Evolutionary conservation across 177 flowering plant genomes (phyloP), one percentile per base, ranked within the genome.

Genomic region (Telopea speciosissima): DNA sequence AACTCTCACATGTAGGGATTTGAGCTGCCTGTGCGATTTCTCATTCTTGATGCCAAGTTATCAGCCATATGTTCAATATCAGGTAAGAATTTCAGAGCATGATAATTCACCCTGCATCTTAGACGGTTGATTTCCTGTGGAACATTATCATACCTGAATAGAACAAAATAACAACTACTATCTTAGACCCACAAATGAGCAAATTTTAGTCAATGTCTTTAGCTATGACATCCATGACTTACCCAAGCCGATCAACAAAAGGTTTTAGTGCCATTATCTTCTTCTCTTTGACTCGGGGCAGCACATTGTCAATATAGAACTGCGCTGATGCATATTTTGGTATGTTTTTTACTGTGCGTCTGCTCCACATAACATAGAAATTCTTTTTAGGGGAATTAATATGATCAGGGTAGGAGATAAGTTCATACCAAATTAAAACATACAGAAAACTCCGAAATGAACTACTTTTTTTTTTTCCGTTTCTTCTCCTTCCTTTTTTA

Each of bases 161-260:
- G 44, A 71, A 73, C 63, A 69, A 67, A 69, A 19, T 26, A 70
- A 73, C 24, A 33, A 31, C 28, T n/a, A 45, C 68, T 17, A 64
- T 21, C 11, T 14, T 62, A 36, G 9, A 23, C 63, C 59, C 59
- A 62, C 72, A 26, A 70, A 17, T 44, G 24, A 70, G 62, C n/a
- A 28, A 28, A 25, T 10, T 14, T 36, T 0, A 14, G 3, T 14
- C 6, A 24, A 13, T 62, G 36, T 25, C 4, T 33, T 33, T 16
- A 63, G 22, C 56, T 3, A 49, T 13, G 13, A 25, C 49, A 68
- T 42, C 65, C 14, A 23, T 8, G 67, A 66, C 87, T 83, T 82
- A 95, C 99, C 99, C 99, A 74, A 95, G 90, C 59, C 97, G 85
- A 76, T 92, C 99, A 74, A 95, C 99, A 91, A 95, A 95, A 74